phyloP scores from a whole-genome alignment of 768 basidiomycete species.

The Fomitopsis pulvina region DNA sequence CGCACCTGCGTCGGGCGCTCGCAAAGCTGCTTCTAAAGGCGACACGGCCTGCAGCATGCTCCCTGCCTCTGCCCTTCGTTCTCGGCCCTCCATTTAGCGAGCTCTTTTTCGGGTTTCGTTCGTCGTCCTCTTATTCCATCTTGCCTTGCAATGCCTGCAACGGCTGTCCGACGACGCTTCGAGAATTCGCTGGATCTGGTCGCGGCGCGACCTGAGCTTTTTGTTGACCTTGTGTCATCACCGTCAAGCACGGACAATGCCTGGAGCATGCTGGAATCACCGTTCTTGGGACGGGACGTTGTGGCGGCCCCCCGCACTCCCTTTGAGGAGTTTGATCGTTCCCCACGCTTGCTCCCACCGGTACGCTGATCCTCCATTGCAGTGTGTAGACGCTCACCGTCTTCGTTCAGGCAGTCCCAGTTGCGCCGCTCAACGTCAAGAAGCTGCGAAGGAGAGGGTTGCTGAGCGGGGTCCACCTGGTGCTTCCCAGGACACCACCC shows the following conservation, averaged over 20 bases:
- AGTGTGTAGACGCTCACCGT: not conserved
- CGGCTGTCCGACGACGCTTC: conserved; percentile 16
- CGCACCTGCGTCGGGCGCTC: not conserved
- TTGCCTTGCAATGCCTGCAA: conserved; percentile 17
- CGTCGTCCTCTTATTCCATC: conserved; percentile 3
- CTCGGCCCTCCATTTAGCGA: conserved; percentile 4
- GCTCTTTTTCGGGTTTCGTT: not conserved
- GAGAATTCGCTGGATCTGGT: conserved; percentile 22
- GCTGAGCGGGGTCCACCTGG: conserved; percentile 19
- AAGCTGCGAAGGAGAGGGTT: conserved; percentile 22
- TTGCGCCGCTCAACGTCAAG: conserved; percentile 14
- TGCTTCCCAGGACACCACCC: conserved; percentile 19
- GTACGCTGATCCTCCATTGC: not conserved
- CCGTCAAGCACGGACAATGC: conserved; percentile 23
- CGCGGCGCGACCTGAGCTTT: conserved; percentile 25
- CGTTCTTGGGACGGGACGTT: conserved; percentile 7
- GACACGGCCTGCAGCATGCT: not conserved
- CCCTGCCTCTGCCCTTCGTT: conserved; percentile 6
- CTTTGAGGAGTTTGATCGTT: not conserved
- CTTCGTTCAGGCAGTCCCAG: not conserved
- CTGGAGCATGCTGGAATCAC: conserved; percentile 22
- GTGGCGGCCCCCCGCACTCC: not conserved
- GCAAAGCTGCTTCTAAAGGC: not conserved
- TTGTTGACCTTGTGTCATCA: conserved; percentile 11
- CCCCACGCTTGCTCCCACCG: not conserved